Base-by-base conservation (phyloP, 2,329 filamentous ascomycete species). In the Cercospora brassicicola region DNA sequence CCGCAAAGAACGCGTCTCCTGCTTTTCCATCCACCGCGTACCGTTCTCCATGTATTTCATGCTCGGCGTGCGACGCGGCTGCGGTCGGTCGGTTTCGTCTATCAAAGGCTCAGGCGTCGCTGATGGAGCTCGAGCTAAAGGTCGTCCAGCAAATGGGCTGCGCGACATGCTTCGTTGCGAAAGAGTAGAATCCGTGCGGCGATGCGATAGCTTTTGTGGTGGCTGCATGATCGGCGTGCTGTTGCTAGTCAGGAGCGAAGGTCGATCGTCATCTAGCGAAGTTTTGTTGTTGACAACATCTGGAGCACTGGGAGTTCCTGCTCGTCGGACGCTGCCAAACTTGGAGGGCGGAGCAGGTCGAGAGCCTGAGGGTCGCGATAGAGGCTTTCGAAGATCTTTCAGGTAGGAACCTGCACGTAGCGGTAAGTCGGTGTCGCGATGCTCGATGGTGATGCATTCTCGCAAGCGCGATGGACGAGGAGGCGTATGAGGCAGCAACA, bases 21-120 rank as follows among this genome's bases (percentile, higher is more conserved):
- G 90, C 78, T 91, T 91, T 78, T 94, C 91, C 87, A 92, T 91
- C 89, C 90, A 92, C 73, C 91, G 83, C 76, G 89, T 87, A 18
- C 90, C 90, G 66, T 88, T 86, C 78, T 93, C 91, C 65, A 91
- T 89, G 78, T 93, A 93, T 7, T 86, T 88, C 53, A 88, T 83
- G 68, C 85, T 91, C 6, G 88, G 87, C 15, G 90, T 88, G 42
- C 66, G 68, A 13, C 63, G 62, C 10, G 61, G 39, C n/a, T 61
- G 31, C 9, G 59, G 55, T 55, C 56, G 42, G 5, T 84, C 61
- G 88, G 84, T 2, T 83, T 88, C 66, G 88, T 75, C 31, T 8
- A 26, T 20, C 4, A 39, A 59, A 39, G 61, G 48, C 13, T 85
- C 84, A 31, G 79, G 63, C 11, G 67, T 53, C 39, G 62, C 65